Base-by-base conservation (phyloP, 2,329 filamentous ascomycete genomes). In the Clarireedia hainanense region DNA sequence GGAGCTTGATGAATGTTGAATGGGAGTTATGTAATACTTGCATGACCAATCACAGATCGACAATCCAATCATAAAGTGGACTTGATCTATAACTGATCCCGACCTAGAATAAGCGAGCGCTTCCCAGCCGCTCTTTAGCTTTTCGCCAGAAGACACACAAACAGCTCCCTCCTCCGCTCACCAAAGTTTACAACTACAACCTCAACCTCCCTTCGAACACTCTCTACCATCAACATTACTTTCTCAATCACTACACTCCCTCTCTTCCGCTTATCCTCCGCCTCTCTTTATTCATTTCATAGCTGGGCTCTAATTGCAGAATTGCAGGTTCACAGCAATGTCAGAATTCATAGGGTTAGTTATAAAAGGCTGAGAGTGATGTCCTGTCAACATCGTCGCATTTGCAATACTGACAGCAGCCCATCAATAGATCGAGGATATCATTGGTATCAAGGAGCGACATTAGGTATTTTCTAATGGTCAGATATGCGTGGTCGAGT, bases 361-460 rank as follows among this genome's bases (percentile, higher is more conserved):
- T 59, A n/a, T 23, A 58, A 45, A 55, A 60, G 54, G 58, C 60
- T 65, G 57, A 56, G 50, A 46, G 42, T 50, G 24, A 7, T 49
- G 17, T 37, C 47, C 15, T 20, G 26, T 54, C 23, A 42, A 39
- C 40, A 61, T 52, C 37, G 17, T 42, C 15, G 42, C 42, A 24
- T 26, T 20, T 30, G 46, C 61, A 47, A 48, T 61, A 54, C 65
- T 69, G 56, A 67, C 61, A 46, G 52, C 20, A 47, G 14, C 50
- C 42, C 46, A 43, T 46, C 57, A 62, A 66, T 73, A 91, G 90
- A 75, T 89, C 91, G 75, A 87, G 88, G 72, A 96, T 96, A 79
- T 96, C 91, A 61, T 84, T 96, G 76, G 94, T 96, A 74, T 96
- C 91, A 60, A 95, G 92, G 79, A 96, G 90, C 74, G 91, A 96